Percentiles rank a stretch among this genome's conserved stretches.
Conservation (phyloP, 2,329 filamentous ascomycete genomes). For the Chalara sp. region DNA sequence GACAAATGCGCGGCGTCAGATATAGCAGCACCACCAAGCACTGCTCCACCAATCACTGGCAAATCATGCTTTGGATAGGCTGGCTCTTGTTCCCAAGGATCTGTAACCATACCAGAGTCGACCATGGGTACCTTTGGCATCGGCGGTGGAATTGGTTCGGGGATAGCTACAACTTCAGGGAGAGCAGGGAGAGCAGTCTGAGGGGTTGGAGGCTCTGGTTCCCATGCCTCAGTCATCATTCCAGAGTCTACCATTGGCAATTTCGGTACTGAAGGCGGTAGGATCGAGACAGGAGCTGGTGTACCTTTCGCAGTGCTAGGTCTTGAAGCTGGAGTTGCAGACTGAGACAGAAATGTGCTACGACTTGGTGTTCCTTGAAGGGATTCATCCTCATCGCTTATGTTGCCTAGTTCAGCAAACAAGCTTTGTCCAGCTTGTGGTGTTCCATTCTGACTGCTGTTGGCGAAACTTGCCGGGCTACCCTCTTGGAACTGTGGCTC, state of each 20-base stretch:
- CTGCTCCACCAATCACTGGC: slow-evolving; percentile 10
- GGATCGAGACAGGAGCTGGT: slow-evolving; percentile 35
- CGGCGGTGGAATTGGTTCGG: slow-evolving; percentile 37
- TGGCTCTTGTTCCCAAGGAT: slow-evolving; percentile 39
- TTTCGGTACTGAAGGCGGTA: slow-evolving; percentile 43
- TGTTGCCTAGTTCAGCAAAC: slow-evolving; percentile 81
- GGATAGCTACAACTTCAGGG: slow-evolving; percentile 25
- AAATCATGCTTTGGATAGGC: slow-evolving; percentile 13
- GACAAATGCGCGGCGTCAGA: slow-evolving; percentile 11
- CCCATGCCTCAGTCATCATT: slow-evolving; percentile 54
- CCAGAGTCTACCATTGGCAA: slow-evolving; percentile 50
- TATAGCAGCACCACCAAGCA: slow-evolving; percentile 12
- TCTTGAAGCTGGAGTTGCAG: slow-evolving; percentile 34
- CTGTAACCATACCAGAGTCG: slow-evolving; percentile 55
- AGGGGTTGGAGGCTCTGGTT: slow-evolving; percentile 25
- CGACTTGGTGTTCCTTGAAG: slow-evolving; percentile 48
- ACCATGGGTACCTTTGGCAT: slow-evolving; percentile 48
- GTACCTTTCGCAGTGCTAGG: slow-evolving; percentile 25
- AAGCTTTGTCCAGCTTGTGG: slow-evolving; percentile 65
- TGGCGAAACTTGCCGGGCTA: slow-evolving; percentile 51
- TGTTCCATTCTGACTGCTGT: slow-evolving; percentile 41
- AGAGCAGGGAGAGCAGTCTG: slow-evolving; percentile 14
- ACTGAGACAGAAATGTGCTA: slow-evolving; percentile 34
- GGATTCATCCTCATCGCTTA: slow-evolving; percentile 67
- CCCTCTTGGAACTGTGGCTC: slow-evolving; percentile 47